phyloP scores from a whole-genome alignment of 2,329 filamentous ascomycete species.

The Beauveria scarabaeidicola region DNA sequence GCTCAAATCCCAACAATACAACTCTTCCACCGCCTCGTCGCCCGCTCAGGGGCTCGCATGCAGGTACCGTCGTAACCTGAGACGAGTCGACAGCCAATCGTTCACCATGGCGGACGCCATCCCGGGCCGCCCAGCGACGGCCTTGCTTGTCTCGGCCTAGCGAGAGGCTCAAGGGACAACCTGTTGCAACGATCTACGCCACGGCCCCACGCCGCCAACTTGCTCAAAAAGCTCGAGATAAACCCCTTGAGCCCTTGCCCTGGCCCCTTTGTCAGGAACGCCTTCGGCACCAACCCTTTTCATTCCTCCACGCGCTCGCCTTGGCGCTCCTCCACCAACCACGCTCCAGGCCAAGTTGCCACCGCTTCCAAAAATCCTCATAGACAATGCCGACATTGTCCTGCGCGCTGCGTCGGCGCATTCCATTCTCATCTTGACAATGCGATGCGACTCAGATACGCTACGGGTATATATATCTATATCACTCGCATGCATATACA shows the following conservation, averaged over 20 bases:
- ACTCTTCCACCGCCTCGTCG: not conserved
- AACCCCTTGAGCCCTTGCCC: too few species aligned
- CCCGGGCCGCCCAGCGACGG: not conserved
- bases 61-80: slow-evolving; percentile 24
- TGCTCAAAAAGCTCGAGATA: not conserved
- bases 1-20: not conserved
- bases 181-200: slow-evolving; percentile 8
- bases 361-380: not conserved
- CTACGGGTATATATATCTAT: not conserved
- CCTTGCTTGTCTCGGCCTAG: not conserved
- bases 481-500: not conserved
- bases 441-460: not conserved
- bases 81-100: slow-evolving; percentile 27
- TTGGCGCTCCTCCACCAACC: not conserved
- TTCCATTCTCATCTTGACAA: not conserved
- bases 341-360: not conserved
- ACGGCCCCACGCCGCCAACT: slow-evolving; percentile 1
- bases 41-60: slow-evolving; percentile 14
- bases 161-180: not conserved
- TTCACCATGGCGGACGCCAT: slow-evolving; percentile 9
- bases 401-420: not conserved
- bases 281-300: not conserved
- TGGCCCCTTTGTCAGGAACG: not conserved
- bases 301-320: not conserved
- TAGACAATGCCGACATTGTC: slow-evolving; percentile 1